Conservation (phyloP, 208 protist genomes). For the Angomonas desouzai region DNA sequence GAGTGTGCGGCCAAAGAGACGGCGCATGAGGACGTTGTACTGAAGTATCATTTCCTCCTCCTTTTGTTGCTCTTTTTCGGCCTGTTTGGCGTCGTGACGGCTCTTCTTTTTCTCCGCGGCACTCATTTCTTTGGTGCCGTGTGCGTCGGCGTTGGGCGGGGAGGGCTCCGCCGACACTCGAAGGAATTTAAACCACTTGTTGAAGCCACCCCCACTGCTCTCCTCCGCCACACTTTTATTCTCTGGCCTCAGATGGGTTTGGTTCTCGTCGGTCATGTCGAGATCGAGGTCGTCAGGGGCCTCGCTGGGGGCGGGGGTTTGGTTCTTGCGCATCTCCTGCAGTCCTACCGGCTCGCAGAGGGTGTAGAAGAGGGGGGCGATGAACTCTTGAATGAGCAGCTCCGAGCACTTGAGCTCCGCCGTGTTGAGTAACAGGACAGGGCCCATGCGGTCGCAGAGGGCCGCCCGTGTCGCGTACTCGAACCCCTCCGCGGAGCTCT, state of each 20-base stretch:
- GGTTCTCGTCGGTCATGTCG: constrained; percentile 3
- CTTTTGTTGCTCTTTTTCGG: background rate
- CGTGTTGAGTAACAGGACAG: constrained; percentile 1
- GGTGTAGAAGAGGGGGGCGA: constrained; percentile 6
- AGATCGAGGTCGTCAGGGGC: background rate
- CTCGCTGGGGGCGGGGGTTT: background rate
- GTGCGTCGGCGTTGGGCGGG: background rate
- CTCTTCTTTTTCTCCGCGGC: background rate
- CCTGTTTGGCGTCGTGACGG: background rate
- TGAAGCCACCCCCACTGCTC: background rate
- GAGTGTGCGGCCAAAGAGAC: constrained; percentile 22
- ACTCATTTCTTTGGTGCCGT: no score
- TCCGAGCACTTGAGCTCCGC: constrained; percentile 3
- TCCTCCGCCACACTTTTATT: background rate
- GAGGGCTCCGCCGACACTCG: background rate
- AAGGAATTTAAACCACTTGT: constrained; percentile 3
- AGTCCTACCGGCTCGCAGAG: constrained; percentile 1
- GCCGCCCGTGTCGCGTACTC: background rate
- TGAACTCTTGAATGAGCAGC: background rate
- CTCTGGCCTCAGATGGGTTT: background rate
- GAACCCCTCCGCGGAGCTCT: background rate
- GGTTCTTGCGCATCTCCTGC: constrained; percentile 4
- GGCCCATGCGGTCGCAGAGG: background rate
- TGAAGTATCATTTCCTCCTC: constrained; percentile 13
- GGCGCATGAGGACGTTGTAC: constrained; percentile 23